These are phyloP conservation scores for Arthroderma uncinatum DNA, from an alignment of 2,329 filamentous ascomycete species.

Conservation along the genomic window DNA sequence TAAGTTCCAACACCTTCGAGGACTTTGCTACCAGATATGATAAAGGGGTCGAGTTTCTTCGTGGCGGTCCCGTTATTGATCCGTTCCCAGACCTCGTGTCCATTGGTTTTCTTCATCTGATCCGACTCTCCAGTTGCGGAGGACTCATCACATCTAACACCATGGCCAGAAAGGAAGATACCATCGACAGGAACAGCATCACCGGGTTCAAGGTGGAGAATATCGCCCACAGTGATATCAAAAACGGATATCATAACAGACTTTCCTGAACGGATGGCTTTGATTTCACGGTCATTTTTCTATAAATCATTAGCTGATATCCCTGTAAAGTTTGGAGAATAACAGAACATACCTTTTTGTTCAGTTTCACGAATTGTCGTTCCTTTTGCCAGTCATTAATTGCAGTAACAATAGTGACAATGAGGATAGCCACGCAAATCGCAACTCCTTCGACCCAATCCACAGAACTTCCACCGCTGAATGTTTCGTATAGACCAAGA, in stretches of 20 bases:
- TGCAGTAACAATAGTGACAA: slow-evolving; percentile 53
- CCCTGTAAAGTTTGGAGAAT: background rate
- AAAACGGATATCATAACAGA: slow-evolving; percentile 52
- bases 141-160: slow-evolving; percentile 61
- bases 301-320: slow-evolving; percentile 25
- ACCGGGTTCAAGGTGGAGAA: slow-evolving; percentile 57
- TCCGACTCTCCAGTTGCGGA: slow-evolving; percentile 65
- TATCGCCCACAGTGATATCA: slow-evolving; percentile 58
- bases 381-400: slow-evolving; percentile 60
- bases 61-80: slow-evolving; percentile 43
- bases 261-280: slow-evolving; percentile 56
- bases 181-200: slow-evolving; percentile 62
- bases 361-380: slow-evolving; percentile 53
- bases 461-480: slow-evolving; percentile 40
- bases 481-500: slow-evolving; percentile 57
- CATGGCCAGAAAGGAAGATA: slow-evolving; percentile 55
- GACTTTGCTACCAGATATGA: slow-evolving; percentile 72
- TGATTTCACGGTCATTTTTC: slow-evolving; percentile 55
- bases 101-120: slow-evolving; percentile 55
- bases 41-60: slow-evolving; percentile 54
- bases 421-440: slow-evolving; percentile 53
- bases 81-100: slow-evolving; percentile 47
- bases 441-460: slow-evolving; percentile 60
- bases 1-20: slow-evolving; percentile 68
- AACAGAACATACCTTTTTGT: slow-evolving; percentile 32